These are phyloP conservation scores for Candida sphagnicola DNA, from an alignment of 805 yeast genomes.

Conservation along the genomic window DNA sequence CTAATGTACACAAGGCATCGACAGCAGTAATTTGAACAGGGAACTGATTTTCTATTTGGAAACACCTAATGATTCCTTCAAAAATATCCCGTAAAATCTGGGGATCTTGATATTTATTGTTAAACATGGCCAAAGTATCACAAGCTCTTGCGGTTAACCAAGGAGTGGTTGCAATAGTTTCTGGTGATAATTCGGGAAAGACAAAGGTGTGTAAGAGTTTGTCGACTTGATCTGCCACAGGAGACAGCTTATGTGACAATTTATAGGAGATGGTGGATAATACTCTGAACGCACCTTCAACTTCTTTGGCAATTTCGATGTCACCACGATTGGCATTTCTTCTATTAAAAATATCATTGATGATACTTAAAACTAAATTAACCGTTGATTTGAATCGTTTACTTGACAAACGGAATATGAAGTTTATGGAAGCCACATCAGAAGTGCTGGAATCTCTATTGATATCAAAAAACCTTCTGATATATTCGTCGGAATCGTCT, in stretches of 20 bases:
- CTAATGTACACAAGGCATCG: conserved; percentile 47
- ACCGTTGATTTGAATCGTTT: conserved; percentile 38
- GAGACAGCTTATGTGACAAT: conserved; percentile 31
- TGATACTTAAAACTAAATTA: conserved; percentile 23
- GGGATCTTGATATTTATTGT: conserved; percentile 29
- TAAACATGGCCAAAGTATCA: conserved; percentile 41
- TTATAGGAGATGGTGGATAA: conserved; percentile 38
- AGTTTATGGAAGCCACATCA: conserved; percentile 48
- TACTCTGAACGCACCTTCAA: conserved; percentile 41
- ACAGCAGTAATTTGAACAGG: conserved; percentile 50
- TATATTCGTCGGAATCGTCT: conserved; percentile 44
- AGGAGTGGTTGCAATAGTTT: conserved; percentile 27
- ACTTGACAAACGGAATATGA: conserved; percentile 35
- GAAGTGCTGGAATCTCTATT: conserved; percentile 45
- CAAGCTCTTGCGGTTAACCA: conserved; percentile 45
- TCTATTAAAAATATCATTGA: conserved; percentile 32
- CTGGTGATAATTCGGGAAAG: conserved; percentile 35
- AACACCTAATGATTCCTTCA: conserved; percentile 37
- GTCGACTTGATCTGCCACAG: conserved; percentile 38
- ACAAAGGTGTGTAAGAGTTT: conserved; percentile 34
- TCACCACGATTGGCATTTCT: conserved; percentile 26
- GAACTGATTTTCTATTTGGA: conserved; percentile 39
- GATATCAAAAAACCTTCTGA: conserved; percentile 42
- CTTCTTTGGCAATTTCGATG: conserved; percentile 27
- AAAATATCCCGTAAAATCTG: conserved; percentile 36